phyloP scores from a whole-genome alignment of 805 yeast genomes.

The Wickerhamiella qilinensis region DNA sequence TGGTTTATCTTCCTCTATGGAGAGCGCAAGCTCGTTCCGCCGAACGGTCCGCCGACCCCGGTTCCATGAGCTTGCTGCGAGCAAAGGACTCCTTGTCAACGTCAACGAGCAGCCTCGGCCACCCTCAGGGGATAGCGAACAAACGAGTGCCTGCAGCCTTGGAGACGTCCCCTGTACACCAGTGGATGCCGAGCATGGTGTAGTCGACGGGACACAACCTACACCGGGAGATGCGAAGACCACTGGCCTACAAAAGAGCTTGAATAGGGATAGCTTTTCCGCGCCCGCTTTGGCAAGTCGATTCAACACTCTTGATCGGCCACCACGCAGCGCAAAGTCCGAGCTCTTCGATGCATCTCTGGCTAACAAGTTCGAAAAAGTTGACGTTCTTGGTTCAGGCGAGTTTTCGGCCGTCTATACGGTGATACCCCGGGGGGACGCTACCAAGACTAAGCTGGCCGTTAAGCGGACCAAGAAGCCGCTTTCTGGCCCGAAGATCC shows the following conservation, averaged over 20 bases:
- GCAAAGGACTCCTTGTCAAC: not conserved
- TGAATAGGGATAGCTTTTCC: not conserved
- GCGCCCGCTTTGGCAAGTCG: not conserved
- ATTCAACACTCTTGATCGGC: not conserved
- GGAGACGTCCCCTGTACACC: slow-evolving; percentile 1
- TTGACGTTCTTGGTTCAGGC: slow-evolving; percentile 62
- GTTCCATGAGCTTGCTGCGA: not conserved
- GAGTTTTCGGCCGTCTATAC: slow-evolving; percentile 83
- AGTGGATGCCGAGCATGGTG: not conserved
- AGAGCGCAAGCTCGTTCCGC: not conserved
- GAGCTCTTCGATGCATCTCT: slow-evolving; percentile 18
- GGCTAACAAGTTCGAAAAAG: slow-evolving; percentile 41
- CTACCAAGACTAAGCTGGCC: slow-evolving; percentile 37
- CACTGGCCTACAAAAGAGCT: too few species aligned
- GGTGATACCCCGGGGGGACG: slow-evolving; percentile 36
- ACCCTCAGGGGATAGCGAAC: not conserved
- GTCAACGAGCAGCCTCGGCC: not conserved
- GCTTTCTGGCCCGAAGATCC: slow-evolving; percentile 40
- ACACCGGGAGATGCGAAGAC: too few species aligned
- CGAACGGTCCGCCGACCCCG: not conserved
- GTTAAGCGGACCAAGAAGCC: slow-evolving; percentile 73
- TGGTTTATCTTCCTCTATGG: slow-evolving; percentile 3
- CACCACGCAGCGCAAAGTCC: not conserved
- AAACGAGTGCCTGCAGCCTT: not conserved
- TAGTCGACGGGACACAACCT: too few species aligned